Base-by-base conservation (phyloP, 768 basidiomycete species). In the Lactarius sp. region DNA sequence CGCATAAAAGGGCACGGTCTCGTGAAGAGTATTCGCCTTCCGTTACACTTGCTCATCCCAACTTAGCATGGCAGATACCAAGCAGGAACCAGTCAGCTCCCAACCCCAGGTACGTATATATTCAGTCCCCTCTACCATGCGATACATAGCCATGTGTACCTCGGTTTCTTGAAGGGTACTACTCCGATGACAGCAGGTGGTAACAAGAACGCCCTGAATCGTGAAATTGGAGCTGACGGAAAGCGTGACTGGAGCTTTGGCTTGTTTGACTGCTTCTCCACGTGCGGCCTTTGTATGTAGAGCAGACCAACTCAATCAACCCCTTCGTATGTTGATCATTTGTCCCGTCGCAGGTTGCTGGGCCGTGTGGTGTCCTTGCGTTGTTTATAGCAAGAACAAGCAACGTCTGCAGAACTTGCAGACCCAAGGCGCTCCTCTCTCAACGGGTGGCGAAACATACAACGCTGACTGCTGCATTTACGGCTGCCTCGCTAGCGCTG, bases 321-420 rank as follows among this genome's bases (percentile, higher is more conserved):
- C n/a, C 47, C 27, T 20, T 12, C 9, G 44, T 44, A 13, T 49
- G 16, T 10, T 49, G 10, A 49, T 12, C 20, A 27, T 13, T 5
- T 13, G 4, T 49, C 12, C 13, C 47, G 7, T 49, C 12, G 10
- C 47, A 49, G 47, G 22, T 12, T 49, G 47, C 47, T 22, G 20
- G 20, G 20, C 47, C 6, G 2, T 3, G 2, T 81, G 69, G 68
- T 77, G 73, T 71, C 79, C 80, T 0, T 80, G 78, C 69, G 65
- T 79, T 58, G 67, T 73, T 44, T 79, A 79, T 68, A 68, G 72
- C 44, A 70, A 76, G 64, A 75, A 75, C 70, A 79, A 77, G 68
- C 70, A 70, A 27, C 78, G 80, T 59, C 70, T 73, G 47, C 74
- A 77, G 20, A 73, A 78, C 57, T 70, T 81, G 41, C 66, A 73